These are phyloP conservation scores for Chlorophyllum brunneum DNA, from an alignment of 768 basidiomycete species.

Conservation along the genomic window DNA sequence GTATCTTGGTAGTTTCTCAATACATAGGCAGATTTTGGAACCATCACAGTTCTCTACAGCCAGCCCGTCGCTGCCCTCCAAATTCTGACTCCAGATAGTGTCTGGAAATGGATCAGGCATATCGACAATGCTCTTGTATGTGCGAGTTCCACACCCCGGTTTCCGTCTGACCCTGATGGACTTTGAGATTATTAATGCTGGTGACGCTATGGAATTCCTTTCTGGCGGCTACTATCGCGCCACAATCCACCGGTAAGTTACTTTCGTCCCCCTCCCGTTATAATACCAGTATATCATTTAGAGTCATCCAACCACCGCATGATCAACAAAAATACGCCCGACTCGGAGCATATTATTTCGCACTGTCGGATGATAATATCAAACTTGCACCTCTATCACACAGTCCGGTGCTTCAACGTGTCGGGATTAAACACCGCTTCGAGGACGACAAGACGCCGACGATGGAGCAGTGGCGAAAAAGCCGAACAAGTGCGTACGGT, in stretches of 20 bases:
- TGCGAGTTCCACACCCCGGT: not conserved
- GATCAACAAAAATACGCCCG: conserved; percentile 49
- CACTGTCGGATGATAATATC: conserved; percentile 45
- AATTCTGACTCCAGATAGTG: conserved; percentile 46
- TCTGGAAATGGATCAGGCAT: conserved; percentile 58
- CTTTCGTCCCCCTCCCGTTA: not conserved
- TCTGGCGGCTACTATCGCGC: conserved; percentile 58
- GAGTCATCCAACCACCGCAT: conserved; percentile 54
- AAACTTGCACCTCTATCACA: conserved; percentile 40
- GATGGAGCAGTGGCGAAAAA: conserved; percentile 50
- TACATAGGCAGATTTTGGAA: conserved; percentile 55
- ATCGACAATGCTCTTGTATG: conserved; percentile 53
- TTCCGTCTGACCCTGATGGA: too few species aligned
- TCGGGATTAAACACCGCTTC: conserved; percentile 34
- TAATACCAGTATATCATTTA: conserved; percentile 13
- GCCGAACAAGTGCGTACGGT: conserved; percentile 49
- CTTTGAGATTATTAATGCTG: conserved; percentile 52
- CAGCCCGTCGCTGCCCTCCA: conserved; percentile 59
- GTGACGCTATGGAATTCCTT: conserved; percentile 57
- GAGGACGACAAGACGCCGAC: conserved; percentile 42
- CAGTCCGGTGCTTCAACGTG: conserved; percentile 45
- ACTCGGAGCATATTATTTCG: conserved; percentile 58
- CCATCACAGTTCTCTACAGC: conserved; percentile 55
- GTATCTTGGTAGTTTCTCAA: too few species aligned
- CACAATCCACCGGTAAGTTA: conserved; percentile 44